Evolutionary conservation across 768 basidiomycete species (phyloP).

Genomic region (Hygrocybe punicea): DNA sequence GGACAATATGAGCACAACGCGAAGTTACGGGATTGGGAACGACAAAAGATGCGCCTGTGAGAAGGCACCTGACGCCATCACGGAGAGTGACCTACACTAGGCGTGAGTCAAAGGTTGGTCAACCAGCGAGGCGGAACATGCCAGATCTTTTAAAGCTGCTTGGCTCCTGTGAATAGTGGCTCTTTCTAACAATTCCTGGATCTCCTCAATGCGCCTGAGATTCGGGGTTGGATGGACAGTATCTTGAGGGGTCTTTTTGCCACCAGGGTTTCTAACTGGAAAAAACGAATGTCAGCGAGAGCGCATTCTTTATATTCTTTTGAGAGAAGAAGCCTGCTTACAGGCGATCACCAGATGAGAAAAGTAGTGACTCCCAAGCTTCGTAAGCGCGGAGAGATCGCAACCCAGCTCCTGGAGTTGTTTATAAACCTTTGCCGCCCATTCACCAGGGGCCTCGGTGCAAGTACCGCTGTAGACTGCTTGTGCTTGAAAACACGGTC

Average conservation of each 20-base stretch:
- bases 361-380: background rate
- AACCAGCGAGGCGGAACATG: background rate
- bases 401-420: background rate
- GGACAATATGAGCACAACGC: background rate
- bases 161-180: background rate
- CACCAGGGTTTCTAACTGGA: constrained; percentile 1
- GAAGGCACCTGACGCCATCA: background rate
- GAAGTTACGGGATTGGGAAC: background rate
- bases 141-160: constrained; percentile 1
- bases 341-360: background rate
- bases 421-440: background rate
- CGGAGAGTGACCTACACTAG: background rate
- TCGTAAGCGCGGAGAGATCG: background rate
- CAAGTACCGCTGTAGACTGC: background rate
- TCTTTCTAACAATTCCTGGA: background rate
- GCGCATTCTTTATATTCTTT: background rate
- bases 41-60: background rate
- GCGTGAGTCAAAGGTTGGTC: background rate
- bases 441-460: background rate
- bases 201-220: background rate
- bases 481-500: constrained; percentile 5
- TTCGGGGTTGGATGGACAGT: background rate
- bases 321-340: background rate
- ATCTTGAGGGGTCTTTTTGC: background rate
- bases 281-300: background rate